Evolutionary conservation across 352 stramenopile genomes (phyloP).

Genomic region (Phytophthora megakarya): DNA sequence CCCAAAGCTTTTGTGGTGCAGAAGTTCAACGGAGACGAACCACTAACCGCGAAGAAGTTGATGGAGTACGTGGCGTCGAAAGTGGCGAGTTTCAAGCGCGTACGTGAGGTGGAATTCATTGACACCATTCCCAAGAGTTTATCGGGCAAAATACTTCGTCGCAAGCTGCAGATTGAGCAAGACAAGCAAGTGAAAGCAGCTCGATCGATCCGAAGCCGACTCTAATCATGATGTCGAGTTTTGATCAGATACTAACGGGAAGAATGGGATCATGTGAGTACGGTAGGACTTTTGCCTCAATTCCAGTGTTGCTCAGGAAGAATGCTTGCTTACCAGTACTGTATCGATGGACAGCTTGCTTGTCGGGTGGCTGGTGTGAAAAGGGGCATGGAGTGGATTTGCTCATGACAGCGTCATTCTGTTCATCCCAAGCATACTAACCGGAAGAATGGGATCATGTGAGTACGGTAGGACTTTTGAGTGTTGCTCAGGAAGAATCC

Average conservation of each 20-base stretch:
- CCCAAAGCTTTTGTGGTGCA: conserved; percentile 91
- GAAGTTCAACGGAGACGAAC: conserved; percentile 37
- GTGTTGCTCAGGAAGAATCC: too few species aligned
- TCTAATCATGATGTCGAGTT: conserved; percentile 3
- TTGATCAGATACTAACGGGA: too few species aligned
- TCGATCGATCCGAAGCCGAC: conserved; percentile 12
- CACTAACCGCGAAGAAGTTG: conserved; percentile 20
- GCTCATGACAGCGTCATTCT: not conserved
- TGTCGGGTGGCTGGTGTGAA: conserved; percentile 17
- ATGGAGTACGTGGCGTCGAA: conserved; percentile 79
- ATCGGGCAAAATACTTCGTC: conserved; percentile 90
- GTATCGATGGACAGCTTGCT: too few species aligned
- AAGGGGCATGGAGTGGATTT: conserved; percentile 18
- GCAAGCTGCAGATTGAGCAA: conserved; percentile 66
- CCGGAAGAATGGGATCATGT: too few species aligned
- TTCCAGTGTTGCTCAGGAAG: too few species aligned
- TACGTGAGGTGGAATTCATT: conserved; percentile 87
- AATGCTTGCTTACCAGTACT: too few species aligned
- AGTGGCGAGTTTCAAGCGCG: conserved; percentile 85
- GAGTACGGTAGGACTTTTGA: too few species aligned
- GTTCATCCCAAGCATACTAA: not conserved
- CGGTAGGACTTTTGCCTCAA: too few species aligned
- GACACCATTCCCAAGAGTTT: conserved; percentile 87
- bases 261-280: too few species aligned
- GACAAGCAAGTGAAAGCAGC: conserved; percentile 37